These are phyloP conservation scores for Phaseolus coccineus DNA, from an alignment of 331 rosid species.

Conservation along the genomic window DNA sequence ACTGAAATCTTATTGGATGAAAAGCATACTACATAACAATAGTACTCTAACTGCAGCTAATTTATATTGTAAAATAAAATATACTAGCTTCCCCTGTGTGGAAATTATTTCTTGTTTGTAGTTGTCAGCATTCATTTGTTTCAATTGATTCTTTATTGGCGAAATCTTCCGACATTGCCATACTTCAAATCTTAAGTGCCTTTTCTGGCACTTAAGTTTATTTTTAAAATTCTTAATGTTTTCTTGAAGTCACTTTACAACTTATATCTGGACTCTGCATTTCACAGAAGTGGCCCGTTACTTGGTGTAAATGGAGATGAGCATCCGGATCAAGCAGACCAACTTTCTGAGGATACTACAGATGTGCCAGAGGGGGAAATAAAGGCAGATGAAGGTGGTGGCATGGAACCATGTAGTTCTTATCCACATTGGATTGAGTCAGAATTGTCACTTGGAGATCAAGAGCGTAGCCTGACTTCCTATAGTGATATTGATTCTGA, in stretches of 20 bases:
- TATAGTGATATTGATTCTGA: constrained; percentile 67
- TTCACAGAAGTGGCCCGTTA: constrained; percentile 40
- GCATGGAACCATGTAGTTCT: constrained; percentile 43
- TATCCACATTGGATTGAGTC: constrained; percentile 60
- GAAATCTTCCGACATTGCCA: too few relatives aligned
- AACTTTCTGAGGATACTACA: constrained; percentile 49
- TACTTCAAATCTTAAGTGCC: too few relatives aligned
- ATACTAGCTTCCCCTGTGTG: constrained; percentile 10
- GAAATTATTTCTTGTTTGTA: constrained; percentile 33
- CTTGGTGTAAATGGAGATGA: constrained; percentile 40
- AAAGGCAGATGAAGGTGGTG: constrained; percentile 42
- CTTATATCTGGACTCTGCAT: constrained; percentile 43
- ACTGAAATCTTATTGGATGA: constrained; percentile 1
- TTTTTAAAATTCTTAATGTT: constrained; percentile 12
- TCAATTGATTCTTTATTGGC: background rate
- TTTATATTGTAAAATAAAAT: constrained; percentile 8
- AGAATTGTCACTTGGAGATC: constrained; percentile 68
- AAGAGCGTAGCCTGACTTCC: constrained; percentile 67
- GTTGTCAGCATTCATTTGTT: constrained; percentile 34
- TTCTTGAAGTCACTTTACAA: constrained; percentile 39
- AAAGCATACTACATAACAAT: constrained; percentile 6
- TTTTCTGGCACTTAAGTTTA: background rate
- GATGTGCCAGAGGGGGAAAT: constrained; percentile 40
- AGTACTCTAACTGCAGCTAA: constrained; percentile 28
- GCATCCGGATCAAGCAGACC: constrained; percentile 39